Conservation (phyloP, 2,329 filamentous ascomycete genomes). For the Ascochyta koolunga region DNA sequence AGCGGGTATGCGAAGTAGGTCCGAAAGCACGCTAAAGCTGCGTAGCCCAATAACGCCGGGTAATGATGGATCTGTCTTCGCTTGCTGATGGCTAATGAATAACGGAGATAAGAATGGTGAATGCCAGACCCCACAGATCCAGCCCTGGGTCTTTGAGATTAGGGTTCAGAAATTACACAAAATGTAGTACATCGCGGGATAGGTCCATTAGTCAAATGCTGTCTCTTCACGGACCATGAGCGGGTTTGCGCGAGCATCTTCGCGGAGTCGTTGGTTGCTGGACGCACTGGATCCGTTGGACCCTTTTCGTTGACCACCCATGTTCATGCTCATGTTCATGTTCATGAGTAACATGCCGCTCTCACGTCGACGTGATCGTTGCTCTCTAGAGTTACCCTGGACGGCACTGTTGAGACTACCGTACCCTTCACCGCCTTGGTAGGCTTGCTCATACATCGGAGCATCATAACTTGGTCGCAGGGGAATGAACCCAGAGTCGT, state of each 20-base stretch:
- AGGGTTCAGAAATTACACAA: slow-evolving; percentile 40
- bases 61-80: slow-evolving; percentile 1
- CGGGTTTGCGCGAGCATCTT: slow-evolving; percentile 25
- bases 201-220: slow-evolving; percentile 29
- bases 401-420: slow-evolving; percentile 44
- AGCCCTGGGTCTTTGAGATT: slow-evolving; percentile 34
- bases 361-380: slow-evolving; percentile 43
- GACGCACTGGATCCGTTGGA: slow-evolving; percentile 32
- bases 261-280: slow-evolving; percentile 12
- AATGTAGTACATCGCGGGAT: slow-evolving; percentile 19
- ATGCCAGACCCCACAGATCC: slow-evolving; percentile 29
- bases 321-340: slow-evolving; percentile 42
- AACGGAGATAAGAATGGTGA: slow-evolving; percentile 4
- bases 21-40: slow-evolving; percentile 11
- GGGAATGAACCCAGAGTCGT: slow-evolving; percentile 60
- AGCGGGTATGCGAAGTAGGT: slow-evolving; percentile 25
- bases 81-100: slow-evolving; percentile 6
- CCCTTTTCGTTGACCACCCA: slow-evolving; percentile 44
- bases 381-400: slow-evolving; percentile 36
- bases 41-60: slow-evolving; percentile 7
- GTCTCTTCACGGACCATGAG: slow-evolving; percentile 32
- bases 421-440: slow-evolving; percentile 37
- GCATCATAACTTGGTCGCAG: slow-evolving; percentile 58
- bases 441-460: slow-evolving; percentile 37
- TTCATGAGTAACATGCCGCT: slow-evolving; percentile 50